These are phyloP conservation scores for Neurospora pannonica DNA, from an alignment of 495 filamentous ascomycete species.

Conservation along the genomic window DNA sequence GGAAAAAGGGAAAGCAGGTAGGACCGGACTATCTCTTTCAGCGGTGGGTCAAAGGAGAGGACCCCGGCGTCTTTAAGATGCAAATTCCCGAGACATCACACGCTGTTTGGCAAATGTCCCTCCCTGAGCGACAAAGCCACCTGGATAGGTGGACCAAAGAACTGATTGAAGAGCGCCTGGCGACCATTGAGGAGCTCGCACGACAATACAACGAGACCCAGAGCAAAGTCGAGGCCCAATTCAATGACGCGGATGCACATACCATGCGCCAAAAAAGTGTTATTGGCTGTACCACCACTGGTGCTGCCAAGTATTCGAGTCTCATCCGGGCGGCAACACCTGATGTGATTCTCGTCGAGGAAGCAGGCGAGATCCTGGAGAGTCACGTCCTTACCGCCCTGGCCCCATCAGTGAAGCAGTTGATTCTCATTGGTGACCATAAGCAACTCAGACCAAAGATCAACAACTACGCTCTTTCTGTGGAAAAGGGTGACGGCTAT, in stretches of 20 bases:
- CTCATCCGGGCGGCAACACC: slow-evolving; percentile 42
- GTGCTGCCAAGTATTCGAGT: slow-evolving; percentile 52
- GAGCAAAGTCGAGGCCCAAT: slow-evolving; percentile 27
- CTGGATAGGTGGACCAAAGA: slow-evolving; percentile 38
- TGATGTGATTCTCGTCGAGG: slow-evolving; percentile 58
- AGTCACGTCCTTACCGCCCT: slow-evolving; percentile 58
- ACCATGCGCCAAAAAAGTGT: slow-evolving; percentile 49
- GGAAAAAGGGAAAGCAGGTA: slow-evolving; percentile 37
- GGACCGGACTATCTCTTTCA: slow-evolving; percentile 43
- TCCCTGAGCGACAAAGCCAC: slow-evolving; percentile 23
- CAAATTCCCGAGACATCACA: slow-evolving; percentile 11
- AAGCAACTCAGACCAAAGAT: slow-evolving; percentile 66
- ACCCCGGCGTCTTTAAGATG: slow-evolving; percentile 34
- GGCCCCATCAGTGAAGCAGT: slow-evolving; percentile 48
- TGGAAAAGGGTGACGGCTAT: slow-evolving; percentile 59
- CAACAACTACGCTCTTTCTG: slow-evolving; percentile 52
- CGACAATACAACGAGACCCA: slow-evolving; percentile 36
- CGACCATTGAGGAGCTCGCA: slow-evolving; percentile 25
- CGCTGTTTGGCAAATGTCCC: slow-evolving; percentile 47
- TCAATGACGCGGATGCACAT: slow-evolving; percentile 34
- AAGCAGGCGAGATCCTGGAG: slow-evolving; percentile 74
- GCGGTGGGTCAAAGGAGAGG: slow-evolving; percentile 44
- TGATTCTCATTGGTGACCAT: slow-evolving; percentile 71
- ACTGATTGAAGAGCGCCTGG: slow-evolving; percentile 41
- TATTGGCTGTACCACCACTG: slow-evolving; percentile 70